These are phyloP conservation scores for Takashimella tepidaria DNA, from an alignment of 1,284 basidiomycete species.

Conservation along the genomic window DNA sequence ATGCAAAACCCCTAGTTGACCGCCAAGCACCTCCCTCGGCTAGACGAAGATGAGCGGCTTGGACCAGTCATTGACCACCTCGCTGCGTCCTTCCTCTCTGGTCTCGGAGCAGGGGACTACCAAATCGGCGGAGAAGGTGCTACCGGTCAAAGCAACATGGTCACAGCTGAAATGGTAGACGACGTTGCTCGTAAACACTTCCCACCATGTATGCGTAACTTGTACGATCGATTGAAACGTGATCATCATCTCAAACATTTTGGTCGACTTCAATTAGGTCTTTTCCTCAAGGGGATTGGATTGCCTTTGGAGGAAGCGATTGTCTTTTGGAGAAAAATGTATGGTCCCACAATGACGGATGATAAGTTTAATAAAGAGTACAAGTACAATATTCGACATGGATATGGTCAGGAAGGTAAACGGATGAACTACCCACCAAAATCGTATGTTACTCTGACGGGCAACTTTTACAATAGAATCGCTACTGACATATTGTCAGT, in stretches of 20 bases:
- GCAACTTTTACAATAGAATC: neutral
- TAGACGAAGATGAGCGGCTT: slow-evolving; percentile 92
- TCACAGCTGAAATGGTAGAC: slow-evolving; percentile 93
- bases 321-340: slow-evolving; percentile 87
- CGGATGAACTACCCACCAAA: slow-evolving; percentile 91
- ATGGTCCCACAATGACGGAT: slow-evolving; percentile 66
- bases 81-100: slow-evolving; percentile 88
- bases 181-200: slow-evolving; percentile 82
- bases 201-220: slow-evolving; percentile 90
- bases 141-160: slow-evolving; percentile 51
- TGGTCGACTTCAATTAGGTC: slow-evolving; percentile 82
- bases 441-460: slow-evolving; percentile 54
- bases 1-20: slow-evolving; percentile 72
- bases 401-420: slow-evolving; percentile 89
- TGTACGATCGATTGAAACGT: slow-evolving; percentile 71
- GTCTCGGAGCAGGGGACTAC: slow-evolving; percentile 55
- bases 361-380: slow-evolving; percentile 99
- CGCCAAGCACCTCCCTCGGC: slow-evolving; percentile 78
- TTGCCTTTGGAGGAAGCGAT: slow-evolving; percentile 93
- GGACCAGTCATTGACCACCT: slow-evolving; percentile 88
- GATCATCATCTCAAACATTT: slow-evolving; percentile 90
- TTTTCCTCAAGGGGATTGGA: slow-evolving; percentile 95
- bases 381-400: slow-evolving; percentile 95
- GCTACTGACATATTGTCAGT: slow-evolving; percentile 49
- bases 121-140: slow-evolving; percentile 35